phyloP scores from a whole-genome alignment of 345 rosid species.

The Pugionium cornutum region DNA sequence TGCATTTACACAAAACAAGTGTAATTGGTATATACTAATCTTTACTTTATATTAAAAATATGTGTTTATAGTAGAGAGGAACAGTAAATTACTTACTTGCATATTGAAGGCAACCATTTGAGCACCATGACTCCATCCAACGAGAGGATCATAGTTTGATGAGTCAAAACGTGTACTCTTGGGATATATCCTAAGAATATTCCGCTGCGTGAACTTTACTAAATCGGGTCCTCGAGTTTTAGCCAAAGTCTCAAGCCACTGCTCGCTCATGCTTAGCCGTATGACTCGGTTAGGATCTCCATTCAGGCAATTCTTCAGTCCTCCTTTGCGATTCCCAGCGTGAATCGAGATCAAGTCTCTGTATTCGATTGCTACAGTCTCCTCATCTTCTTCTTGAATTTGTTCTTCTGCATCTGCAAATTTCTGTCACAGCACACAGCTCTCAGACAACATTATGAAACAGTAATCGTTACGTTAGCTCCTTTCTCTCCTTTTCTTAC shows the following conservation, averaged over 20 bases:
- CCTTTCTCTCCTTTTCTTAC: constrained; percentile 16
- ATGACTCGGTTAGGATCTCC: constrained; percentile 51
- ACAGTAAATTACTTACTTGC: constrained; percentile 57
- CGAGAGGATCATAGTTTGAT: constrained; percentile 76
- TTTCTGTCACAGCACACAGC: constrained; percentile 39
- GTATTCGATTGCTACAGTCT: constrained; percentile 46
- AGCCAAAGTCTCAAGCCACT: constrained; percentile 57
- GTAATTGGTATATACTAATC: neutral
- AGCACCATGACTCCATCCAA: constrained; percentile 96
- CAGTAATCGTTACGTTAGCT: constrained; percentile 4
- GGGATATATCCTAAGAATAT: constrained; percentile 77
- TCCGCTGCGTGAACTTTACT: constrained; percentile 72
- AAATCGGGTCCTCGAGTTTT: constrained; percentile 48
- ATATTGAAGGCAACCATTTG: constrained; percentile 99
- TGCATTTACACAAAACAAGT: constrained; percentile 31
- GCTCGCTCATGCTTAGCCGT: constrained; percentile 74
- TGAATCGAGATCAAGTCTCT: constrained; percentile 68
- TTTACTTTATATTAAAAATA: neutral
- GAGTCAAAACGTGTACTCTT: constrained; percentile 73
- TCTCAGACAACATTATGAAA: constrained; percentile 2
- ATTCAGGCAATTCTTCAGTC: constrained; percentile 43
- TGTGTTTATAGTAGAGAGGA: neutral
- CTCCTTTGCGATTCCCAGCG: constrained; percentile 70
- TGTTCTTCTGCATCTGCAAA: constrained; percentile 40
- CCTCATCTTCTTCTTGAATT: constrained; percentile 47